Conservation (phyloP, 768 basidiomycete genomes). For the Macrolepiota dolichaula region DNA sequence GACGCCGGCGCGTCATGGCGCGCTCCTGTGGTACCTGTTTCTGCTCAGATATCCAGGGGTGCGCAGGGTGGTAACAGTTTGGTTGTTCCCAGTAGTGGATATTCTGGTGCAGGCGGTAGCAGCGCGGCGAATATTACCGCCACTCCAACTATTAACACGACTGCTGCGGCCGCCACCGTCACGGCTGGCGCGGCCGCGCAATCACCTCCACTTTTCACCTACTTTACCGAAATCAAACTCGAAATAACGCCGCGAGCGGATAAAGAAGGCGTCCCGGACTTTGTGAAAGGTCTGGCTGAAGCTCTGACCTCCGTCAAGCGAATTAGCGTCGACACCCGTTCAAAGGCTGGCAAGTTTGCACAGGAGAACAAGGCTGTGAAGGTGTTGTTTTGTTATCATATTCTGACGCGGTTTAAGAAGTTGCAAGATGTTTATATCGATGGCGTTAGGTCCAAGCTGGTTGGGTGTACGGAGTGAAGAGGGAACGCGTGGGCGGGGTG, state of each 20-base stretch:
- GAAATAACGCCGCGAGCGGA: conserved; percentile 5
- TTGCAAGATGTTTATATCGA: conserved; percentile 1
- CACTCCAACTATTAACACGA: no score
- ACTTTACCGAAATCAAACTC: conserved; percentile 6
- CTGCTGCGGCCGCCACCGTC: no score
- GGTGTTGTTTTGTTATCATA: background rate
- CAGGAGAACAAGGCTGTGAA: conserved; percentile 1
- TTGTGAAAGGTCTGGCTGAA: conserved; percentile 3
- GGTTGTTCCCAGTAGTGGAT: background rate
- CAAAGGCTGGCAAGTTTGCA: background rate
- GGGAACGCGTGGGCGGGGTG: background rate
- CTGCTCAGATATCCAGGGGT: background rate
- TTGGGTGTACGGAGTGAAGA: background rate
- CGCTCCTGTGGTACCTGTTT: background rate
- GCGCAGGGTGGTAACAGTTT: background rate
- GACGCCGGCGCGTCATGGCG: background rate
- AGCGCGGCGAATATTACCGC: no score
- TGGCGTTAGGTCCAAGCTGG: background rate
- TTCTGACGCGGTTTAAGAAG: background rate
- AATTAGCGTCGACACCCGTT: background rate
- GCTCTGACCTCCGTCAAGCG: background rate
- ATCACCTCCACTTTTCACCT: background rate
- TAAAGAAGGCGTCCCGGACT: background rate
- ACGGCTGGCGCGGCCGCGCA: background rate
- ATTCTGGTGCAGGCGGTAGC: background rate